phyloP scores from a whole-genome alignment of 2,329 filamentous ascomycete species.

The Pseudogymnoascus sp. region DNA sequence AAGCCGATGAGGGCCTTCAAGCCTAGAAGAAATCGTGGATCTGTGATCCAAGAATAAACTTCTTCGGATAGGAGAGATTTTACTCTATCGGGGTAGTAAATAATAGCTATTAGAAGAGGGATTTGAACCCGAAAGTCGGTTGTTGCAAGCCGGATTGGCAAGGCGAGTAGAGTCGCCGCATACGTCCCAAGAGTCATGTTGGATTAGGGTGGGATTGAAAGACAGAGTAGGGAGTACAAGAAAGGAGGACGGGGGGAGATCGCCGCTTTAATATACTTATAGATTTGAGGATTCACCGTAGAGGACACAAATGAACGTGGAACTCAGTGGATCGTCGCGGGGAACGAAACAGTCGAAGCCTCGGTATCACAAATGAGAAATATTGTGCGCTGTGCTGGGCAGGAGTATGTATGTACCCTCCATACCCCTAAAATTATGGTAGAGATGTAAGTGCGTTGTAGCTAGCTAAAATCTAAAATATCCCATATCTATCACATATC shows the following conservation, averaged over 20 bases:
- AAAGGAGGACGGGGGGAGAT: neutral
- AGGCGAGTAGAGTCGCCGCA: neutral
- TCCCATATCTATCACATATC: too few species aligned
- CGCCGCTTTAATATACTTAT: neutral
- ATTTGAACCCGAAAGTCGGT: constrained; percentile 16
- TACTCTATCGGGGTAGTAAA: neutral
- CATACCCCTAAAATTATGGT: too few species aligned
- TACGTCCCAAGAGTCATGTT: neutral
- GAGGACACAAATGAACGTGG: neutral
- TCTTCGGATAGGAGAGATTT: neutral
- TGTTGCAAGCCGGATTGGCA: neutral
- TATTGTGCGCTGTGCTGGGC: neutral
- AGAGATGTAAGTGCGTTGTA: too few species aligned
- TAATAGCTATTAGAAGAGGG: neutral
- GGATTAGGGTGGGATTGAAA: neutral
- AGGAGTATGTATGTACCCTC: neutral
- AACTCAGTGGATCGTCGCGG: neutral
- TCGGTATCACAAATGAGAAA: neutral
- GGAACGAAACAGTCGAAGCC: neutral
- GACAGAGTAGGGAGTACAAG: neutral
- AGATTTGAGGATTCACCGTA: neutral
- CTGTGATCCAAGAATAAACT: neutral
- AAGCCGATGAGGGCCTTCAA: neutral
- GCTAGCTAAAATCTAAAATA: too few species aligned
- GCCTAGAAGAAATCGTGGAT: neutral